A percentile compares a stretch with the other conserved stretches of the same genome.
These are phyloP conservation scores for Solanum gracilifrons DNA, from an alignment of 257 asterid species.

Conservation along the genomic window DNA sequence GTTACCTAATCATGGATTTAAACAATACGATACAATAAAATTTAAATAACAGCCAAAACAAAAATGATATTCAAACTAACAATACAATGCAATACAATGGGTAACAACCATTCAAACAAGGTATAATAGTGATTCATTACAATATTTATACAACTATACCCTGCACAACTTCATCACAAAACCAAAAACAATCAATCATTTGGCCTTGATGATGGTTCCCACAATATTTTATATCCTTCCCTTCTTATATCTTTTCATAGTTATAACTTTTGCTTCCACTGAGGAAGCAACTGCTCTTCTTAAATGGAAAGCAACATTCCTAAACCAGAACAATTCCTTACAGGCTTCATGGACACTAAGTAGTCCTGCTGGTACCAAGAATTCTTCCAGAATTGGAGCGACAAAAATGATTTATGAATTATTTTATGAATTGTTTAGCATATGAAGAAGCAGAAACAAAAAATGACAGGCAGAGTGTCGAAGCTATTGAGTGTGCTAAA, in stretches of 20 bases:
- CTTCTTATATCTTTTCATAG: neutral
- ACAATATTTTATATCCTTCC: neutral
- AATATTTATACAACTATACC: neutral
- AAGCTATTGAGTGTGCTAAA: too few relatives aligned
- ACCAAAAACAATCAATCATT: neutral
- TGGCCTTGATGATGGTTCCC: neutral
- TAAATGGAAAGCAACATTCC: constrained; percentile 5
- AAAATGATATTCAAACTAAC: too few relatives aligned
- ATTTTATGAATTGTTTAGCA: too few relatives aligned
- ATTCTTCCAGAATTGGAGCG: too few relatives aligned
- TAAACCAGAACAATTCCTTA: neutral
- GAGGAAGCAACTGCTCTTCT: constrained; percentile 16
- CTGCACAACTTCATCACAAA: neutral
- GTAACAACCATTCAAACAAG: neutral
- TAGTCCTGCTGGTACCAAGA: neutral
- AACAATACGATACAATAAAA: too few relatives aligned
- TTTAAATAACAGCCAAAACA: too few relatives aligned
- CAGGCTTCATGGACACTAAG: constrained; percentile 4
- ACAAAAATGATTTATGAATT: too few relatives aligned
- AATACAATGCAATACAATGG: too few relatives aligned
- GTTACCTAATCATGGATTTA: too few relatives aligned
- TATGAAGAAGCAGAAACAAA: too few relatives aligned
- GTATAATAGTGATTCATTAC: neutral
- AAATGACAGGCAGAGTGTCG: too few relatives aligned
- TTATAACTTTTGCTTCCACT: neutral